A percentile compares a stretch with the other conserved stretches of the same genome.
Evolutionary conservation across 495 filamentous ascomycete species (phyloP).

Genomic region (Xylaria grammica): DNA sequence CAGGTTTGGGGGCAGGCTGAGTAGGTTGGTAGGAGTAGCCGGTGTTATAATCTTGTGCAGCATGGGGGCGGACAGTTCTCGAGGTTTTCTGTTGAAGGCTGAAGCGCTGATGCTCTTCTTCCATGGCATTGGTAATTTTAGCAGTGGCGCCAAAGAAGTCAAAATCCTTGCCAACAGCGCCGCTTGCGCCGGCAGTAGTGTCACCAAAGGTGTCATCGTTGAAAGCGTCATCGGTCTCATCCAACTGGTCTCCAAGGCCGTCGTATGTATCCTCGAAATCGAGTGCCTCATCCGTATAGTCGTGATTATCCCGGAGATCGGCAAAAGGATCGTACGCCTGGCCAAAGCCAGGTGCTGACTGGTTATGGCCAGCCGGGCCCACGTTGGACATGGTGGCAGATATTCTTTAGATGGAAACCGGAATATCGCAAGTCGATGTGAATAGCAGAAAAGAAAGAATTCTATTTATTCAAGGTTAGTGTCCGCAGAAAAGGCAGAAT

Average conservation of each 20-base stretch:
- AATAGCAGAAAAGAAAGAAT: not conserved
- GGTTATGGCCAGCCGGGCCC: conserved; percentile 67
- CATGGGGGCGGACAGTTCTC: conserved; percentile 38
- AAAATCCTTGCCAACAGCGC: conserved; percentile 83
- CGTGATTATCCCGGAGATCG: conserved; percentile 67
- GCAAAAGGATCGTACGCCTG: conserved; percentile 89
- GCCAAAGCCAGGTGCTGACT: conserved; percentile 71
- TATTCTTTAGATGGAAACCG: not conserved
- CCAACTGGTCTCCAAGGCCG: conserved; percentile 87
- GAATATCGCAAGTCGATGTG: not conserved
- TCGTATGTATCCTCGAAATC: conserved; percentile 99
- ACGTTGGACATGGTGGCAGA: conserved; percentile 83
- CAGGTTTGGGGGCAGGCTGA: conserved; percentile 56
- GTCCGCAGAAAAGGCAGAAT: not conserved
- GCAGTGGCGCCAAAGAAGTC: conserved; percentile 96
- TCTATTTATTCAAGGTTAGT: not conserved
- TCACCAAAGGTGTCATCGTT: conserved; percentile 98
- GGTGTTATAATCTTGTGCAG: conserved; percentile 37
- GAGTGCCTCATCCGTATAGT: conserved; percentile 79
- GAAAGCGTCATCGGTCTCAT: conserved; percentile 91
- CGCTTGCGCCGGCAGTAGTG: conserved; percentile 35
- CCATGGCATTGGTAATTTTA: conserved; percentile 79
- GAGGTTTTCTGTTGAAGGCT: conserved; percentile 64
- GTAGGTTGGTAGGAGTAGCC: conserved; percentile 45
- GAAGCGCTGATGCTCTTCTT: conserved; percentile 87